Conservation (phyloP, 2,329 filamentous ascomycete species). For the Penicillium sp. region DNA sequence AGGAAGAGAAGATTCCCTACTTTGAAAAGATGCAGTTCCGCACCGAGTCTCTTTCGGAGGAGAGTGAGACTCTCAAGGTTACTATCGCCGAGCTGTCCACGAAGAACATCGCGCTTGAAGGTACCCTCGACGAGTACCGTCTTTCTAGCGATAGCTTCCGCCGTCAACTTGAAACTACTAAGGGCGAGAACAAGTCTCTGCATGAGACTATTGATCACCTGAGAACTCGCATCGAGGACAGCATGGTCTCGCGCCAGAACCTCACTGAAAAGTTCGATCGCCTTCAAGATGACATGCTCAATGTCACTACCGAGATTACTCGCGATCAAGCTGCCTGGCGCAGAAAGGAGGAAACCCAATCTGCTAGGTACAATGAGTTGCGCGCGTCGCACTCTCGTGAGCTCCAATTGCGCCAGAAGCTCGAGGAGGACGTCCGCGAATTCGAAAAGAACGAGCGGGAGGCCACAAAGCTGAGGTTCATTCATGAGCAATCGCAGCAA, state of each 20-base stretch:
- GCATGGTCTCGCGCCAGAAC: conserved; percentile 75
- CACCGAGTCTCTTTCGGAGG: conserved; percentile 66
- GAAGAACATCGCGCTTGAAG: conserved; percentile 62
- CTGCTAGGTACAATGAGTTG: conserved; percentile 55
- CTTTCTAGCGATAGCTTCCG: conserved; percentile 60
- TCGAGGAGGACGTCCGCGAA: conserved; percentile 60
- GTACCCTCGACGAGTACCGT: conserved; percentile 64
- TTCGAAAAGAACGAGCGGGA: conserved; percentile 72
- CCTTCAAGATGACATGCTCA: conserved; percentile 83
- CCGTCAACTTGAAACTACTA: conserved; percentile 51
- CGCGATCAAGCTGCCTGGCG: conserved; percentile 78
- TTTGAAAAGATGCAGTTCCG: conserved; percentile 65
- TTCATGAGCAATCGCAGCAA: conserved; percentile 65
- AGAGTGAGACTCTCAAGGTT: conserved; percentile 58
- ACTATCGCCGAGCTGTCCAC: conserved; percentile 55
- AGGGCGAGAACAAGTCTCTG: conserved; percentile 68
- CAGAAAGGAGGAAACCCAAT: conserved; percentile 63
- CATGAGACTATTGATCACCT: conserved; percentile 71
- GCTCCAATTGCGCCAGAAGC: conserved; percentile 60
- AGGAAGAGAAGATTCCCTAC: conserved; percentile 69
- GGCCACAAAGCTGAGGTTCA: conserved; percentile 74
- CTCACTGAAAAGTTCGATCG: conserved; percentile 82
- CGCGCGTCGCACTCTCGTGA: conserved; percentile 65
- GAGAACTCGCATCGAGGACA: conserved; percentile 78
- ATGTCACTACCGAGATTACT: conserved; percentile 73